phyloP scores from a whole-genome alignment of 495 filamentous ascomycete genomes.

The Penicillium pancosmium region DNA sequence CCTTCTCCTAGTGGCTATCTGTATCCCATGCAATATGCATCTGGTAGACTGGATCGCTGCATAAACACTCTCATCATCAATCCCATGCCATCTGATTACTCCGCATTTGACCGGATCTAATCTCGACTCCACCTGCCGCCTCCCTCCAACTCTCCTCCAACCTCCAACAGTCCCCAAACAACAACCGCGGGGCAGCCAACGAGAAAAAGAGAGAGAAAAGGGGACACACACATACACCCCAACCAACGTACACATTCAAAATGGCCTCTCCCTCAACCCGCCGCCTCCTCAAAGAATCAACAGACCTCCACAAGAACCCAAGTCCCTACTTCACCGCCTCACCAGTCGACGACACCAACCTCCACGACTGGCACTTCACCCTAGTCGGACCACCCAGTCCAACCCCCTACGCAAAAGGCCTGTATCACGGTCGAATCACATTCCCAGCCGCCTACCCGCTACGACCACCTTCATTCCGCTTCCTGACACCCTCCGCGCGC shows the following conservation, averaged over 20 bases:
- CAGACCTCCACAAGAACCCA: slow-evolving; percentile 75
- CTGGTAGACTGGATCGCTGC: too few relatives aligned
- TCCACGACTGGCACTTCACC: slow-evolving; percentile 99
- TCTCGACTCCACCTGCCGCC: slow-evolving; percentile 2
- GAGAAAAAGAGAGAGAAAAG: slow-evolving; percentile 9
- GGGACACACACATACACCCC: slow-evolving; percentile 1
- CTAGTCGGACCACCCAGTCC: slow-evolving; percentile 84
- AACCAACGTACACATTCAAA: slow-evolving; percentile 5
- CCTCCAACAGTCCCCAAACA: not conserved
- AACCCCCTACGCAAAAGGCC: slow-evolving; percentile 73
- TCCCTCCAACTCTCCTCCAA: slow-evolving; percentile 11
- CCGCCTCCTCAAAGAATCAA: slow-evolving; percentile 73
- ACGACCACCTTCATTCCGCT: slow-evolving; percentile 89
- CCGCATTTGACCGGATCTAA: slow-evolving; percentile 2
- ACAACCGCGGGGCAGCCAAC: slow-evolving; percentile 1
- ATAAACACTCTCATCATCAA: not conserved
- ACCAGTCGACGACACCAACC: slow-evolving; percentile 76
- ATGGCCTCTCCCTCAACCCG: slow-evolving; percentile 49
- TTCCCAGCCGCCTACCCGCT: slow-evolving; percentile 88
- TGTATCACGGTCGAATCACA: slow-evolving; percentile 95
- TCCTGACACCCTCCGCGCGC: slow-evolving; percentile 85
- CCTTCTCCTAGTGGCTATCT: too few relatives aligned
- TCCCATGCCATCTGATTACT: slow-evolving; percentile 3
- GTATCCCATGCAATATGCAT: too few relatives aligned
- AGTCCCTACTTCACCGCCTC: slow-evolving; percentile 80